Evolutionary conservation across 2,329 filamentous ascomycete genomes (phyloP).

Genomic region (Monilinia polystroma): DNA sequence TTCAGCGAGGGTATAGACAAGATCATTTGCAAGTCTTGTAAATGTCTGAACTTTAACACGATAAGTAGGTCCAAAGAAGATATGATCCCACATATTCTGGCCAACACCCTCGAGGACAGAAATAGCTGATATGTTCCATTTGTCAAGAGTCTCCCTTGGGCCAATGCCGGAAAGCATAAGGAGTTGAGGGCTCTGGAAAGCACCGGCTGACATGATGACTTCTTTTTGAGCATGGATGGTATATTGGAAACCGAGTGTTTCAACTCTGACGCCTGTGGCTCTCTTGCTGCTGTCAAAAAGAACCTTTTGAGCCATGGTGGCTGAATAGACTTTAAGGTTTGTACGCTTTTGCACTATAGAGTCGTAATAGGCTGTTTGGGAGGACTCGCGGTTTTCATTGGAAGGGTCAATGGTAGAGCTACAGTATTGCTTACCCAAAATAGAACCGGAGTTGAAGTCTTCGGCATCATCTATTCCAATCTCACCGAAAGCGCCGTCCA

Average conservation of each 20-base stretch:
- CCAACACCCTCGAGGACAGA: conserved; percentile 52
- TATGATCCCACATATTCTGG: conserved; percentile 46
- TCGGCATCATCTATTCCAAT: conserved; percentile 35
- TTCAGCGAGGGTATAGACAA: conserved; percentile 8
- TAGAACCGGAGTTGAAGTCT: conserved; percentile 8
- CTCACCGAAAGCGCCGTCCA: conserved; percentile 44
- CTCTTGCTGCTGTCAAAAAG: conserved; percentile 42
- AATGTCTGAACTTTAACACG: conserved; percentile 4
- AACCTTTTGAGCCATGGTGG: conserved; percentile 47
- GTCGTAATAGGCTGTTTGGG: conserved; percentile 15
- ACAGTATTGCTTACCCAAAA: conserved; percentile 16
- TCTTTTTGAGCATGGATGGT: conserved; percentile 31
- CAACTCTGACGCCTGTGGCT: conserved; percentile 7
- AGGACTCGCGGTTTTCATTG: not conserved
- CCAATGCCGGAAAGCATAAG: conserved; percentile 52
- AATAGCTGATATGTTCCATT: conserved; percentile 48
- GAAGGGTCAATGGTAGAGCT: conserved; percentile 12
- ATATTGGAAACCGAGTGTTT: conserved; percentile 17
- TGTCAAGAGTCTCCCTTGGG: conserved; percentile 44
- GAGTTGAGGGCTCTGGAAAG: conserved; percentile 50
- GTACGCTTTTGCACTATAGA: not conserved
- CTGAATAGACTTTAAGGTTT: conserved; percentile 43
- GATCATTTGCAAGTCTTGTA: not conserved
- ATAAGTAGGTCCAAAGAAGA: conserved; percentile 11
- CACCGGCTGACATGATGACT: conserved; percentile 49